phyloP scores from a whole-genome alignment of 2,329 filamentous ascomycete species.

The Ceratocystis variospora region DNA sequence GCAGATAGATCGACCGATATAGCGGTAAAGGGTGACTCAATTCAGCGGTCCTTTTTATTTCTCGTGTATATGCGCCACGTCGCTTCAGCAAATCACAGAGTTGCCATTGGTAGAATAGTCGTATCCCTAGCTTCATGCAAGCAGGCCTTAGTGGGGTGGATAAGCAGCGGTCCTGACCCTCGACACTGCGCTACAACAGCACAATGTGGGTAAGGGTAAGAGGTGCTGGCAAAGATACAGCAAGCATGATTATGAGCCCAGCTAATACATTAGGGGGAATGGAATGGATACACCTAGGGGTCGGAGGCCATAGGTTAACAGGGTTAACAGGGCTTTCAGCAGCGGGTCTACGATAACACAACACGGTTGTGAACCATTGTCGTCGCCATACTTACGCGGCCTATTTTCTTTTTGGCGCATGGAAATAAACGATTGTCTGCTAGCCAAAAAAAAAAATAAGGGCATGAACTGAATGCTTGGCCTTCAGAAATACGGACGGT shows the following conservation, averaged over 20 bases:
- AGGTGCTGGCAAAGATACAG: neutral
- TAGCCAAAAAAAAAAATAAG: neutral
- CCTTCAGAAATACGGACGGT: neutral
- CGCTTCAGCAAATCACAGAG: neutral
- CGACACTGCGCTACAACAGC: neutral
- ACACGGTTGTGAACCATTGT: neutral
- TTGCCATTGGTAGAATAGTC: neutral
- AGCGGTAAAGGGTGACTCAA: neutral
- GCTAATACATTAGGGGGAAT: neutral
- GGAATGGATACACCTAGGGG: no score
- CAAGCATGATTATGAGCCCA: neutral
- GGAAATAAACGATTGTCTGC: neutral
- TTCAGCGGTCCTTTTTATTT: neutral
- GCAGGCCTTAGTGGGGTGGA: neutral
- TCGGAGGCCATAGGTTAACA: no score
- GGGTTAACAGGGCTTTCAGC: no score
- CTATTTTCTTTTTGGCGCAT: neutral
- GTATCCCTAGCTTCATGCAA: conserved; percentile 4
- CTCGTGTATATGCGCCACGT: neutral
- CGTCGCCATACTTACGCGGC: neutral
- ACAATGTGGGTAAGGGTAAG: neutral
- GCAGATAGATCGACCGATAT: neutral
- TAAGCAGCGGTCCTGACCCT: neutral
- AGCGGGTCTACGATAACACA: neutral
- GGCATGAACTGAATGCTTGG: neutral